Evolutionary conservation across 78 protist species (phyloP), one percentile per base, ranked within the genome.

Genomic region (Polysphondylium violaceum): DNA sequence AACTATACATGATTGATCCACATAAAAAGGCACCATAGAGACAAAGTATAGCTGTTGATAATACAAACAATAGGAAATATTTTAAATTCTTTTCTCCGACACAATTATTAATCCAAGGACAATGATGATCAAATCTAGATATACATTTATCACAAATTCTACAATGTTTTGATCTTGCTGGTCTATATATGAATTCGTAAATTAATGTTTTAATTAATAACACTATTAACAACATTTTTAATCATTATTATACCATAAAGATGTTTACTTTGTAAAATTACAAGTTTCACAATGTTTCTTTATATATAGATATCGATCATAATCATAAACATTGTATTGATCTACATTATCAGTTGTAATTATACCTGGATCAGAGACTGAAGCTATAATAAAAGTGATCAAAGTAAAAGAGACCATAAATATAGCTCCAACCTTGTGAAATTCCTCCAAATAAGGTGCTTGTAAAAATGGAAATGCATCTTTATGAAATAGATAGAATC

Each of bases 151-250:
- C 86, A 38, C 96, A 93, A 38, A 93, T 51, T 43, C 86, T 68
- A 53, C 96, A 93, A 71, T 93, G 96, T 65, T 93, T 93, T 5
- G 96, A 93, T 69, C 96, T 35, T 2, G 86, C 67, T 35, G 96
- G 96, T 76, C 77, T 93, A 51, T 47, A 23, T 38, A 38, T 4
- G 31, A 8, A 23, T 11, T 61, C 21, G 31, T 31, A 61, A 61
- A 29, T 16, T 75, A 38, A 44, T 40, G 21, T 19, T 35, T 25
- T 2, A 16, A 40, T 23, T 36, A 14, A 40, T 19, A 56, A 36
- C 23, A 51, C 6, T 55, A 12, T 7, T 51, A 27, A 56, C n/a
- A 60, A 14, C 17, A 23, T 25, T 31, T 11, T 63, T 58, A 31
- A 29, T 47, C 8, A 65, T 65, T 63, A 63, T 31, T 36, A 36